These are phyloP conservation scores for Fonsecaea monophora DNA, from an alignment of 2,329 filamentous ascomycete genomes.

Conservation along the genomic window DNA sequence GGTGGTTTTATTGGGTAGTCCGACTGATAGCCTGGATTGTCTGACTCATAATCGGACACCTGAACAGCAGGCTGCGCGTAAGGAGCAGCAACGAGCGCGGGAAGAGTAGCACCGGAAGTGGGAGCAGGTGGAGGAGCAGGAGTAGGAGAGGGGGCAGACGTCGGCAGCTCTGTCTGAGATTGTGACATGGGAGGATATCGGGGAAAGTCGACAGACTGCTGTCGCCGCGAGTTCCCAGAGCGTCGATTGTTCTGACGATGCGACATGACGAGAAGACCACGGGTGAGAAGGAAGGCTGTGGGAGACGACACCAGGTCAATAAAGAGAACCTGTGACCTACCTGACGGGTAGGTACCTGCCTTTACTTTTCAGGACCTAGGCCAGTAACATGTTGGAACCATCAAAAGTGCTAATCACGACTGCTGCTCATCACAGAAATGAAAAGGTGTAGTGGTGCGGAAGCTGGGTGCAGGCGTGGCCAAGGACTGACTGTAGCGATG, in stretches of 20 bases:
- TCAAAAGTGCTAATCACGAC: not conserved
- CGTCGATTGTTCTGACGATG: slow-evolving; percentile 27
- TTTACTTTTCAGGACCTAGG: slow-evolving; percentile 9
- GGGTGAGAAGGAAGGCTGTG: slow-evolving; percentile 12
- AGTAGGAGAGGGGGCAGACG: not conserved
- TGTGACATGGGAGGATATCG: slow-evolving; percentile 37
- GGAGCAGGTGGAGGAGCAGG: slow-evolving; percentile 13
- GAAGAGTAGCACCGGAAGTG: slow-evolving; percentile 6
- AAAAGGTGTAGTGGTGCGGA: not conserved
- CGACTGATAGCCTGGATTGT: slow-evolving; percentile 60
- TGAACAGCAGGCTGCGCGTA: slow-evolving; percentile 22
- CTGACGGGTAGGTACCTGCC: slow-evolving; percentile 29
- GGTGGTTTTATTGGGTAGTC: slow-evolving; percentile 49
- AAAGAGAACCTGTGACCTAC: slow-evolving; percentile 27
- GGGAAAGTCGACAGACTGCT: slow-evolving; percentile 40
- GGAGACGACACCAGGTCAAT: slow-evolving; percentile 24
- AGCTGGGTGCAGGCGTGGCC: too few relatives aligned
- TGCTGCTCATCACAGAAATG: not conserved
- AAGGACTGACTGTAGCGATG: too few relatives aligned
- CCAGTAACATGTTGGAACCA: not conserved
- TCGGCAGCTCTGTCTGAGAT: slow-evolving; percentile 24
- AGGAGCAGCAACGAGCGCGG: slow-evolving; percentile 9
- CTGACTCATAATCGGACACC: slow-evolving; percentile 69
- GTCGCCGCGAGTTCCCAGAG: slow-evolving; percentile 34
- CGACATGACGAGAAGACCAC: slow-evolving; percentile 30